Evolutionary conservation across 2,329 filamentous ascomycete species (phyloP).

Genomic region (Grosmannia clavigera): DNA sequence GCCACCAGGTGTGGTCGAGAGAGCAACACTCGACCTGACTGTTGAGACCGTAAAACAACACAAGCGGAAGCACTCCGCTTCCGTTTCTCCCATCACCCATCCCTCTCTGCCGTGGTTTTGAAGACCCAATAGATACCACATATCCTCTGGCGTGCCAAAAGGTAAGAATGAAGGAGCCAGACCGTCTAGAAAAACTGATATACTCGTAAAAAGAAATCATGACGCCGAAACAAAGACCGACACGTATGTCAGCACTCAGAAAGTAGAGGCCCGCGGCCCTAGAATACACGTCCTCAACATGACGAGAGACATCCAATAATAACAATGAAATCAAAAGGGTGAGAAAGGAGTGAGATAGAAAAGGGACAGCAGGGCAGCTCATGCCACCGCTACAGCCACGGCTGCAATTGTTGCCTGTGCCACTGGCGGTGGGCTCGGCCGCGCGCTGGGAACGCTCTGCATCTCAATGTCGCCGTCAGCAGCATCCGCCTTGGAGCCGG

Average conservation of each 20-base stretch:
- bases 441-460: constrained; percentile 36
- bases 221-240: not conserved
- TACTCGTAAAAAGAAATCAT: not conserved
- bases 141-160: not conserved
- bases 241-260: not conserved
- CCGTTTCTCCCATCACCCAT: not conserved
- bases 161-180: not conserved
- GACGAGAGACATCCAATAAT: not conserved
- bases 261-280: not conserved
- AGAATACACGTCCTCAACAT: not conserved
- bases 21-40: not conserved
- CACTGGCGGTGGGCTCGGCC: constrained; percentile 33
- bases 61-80: not conserved
- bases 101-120: not conserved
- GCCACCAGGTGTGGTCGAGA: not conserved
- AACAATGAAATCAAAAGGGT: not conserved
- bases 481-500: not conserved
- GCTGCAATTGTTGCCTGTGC: constrained; percentile 1
- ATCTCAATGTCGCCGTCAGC: constrained; percentile 37
- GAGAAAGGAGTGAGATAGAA: not conserved
- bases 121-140: not conserved
- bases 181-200: not conserved
- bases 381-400: constrained; percentile 6
- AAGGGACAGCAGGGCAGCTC: not conserved
- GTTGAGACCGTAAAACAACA: not conserved